Percentiles rank a stretch among this genome's conserved stretches.
These are phyloP conservation scores for Sclerospora graminicola DNA, from an alignment of 352 stramenopile genomes.

Conservation along the genomic window DNA sequence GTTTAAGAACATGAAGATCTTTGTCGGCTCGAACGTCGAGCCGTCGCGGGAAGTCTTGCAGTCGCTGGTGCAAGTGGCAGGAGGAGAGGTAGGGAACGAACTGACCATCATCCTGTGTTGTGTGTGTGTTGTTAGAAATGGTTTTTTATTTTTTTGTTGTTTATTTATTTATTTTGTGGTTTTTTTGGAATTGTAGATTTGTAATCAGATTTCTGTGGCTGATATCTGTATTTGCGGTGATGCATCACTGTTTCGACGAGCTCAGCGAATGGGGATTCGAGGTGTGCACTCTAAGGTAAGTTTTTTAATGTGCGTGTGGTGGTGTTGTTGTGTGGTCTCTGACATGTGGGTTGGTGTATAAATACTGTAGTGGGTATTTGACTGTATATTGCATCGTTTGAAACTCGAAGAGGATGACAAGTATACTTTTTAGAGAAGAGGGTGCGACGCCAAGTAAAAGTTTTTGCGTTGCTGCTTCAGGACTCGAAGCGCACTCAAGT, in stretches of 20 bases:
- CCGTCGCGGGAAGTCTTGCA: constrained; percentile 62
- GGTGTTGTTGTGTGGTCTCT: too few relatives aligned
- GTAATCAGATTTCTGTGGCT: constrained; percentile 60
- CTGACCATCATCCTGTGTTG: background rate
- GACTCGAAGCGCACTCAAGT: constrained; percentile 24
- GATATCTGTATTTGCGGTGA: constrained; percentile 62
- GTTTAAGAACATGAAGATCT: constrained; percentile 56
- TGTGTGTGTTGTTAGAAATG: too few relatives aligned
- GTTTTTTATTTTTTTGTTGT: too few relatives aligned
- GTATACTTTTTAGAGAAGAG: constrained; percentile 12
- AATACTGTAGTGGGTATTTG: constrained; percentile 50
- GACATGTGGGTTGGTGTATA: too few relatives aligned
- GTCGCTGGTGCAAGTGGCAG: constrained; percentile 61
- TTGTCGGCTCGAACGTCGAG: constrained; percentile 61
- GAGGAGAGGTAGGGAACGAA: constrained; percentile 41
- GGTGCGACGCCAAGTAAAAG: constrained; percentile 10
- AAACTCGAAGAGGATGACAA: constrained; percentile 38
- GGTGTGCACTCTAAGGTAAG: constrained; percentile 58
- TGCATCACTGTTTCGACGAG: constrained; percentile 45
- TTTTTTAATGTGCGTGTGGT: too few relatives aligned
- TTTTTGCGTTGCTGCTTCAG: constrained; percentile 5
- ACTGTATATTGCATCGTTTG: constrained; percentile 72
- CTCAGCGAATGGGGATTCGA: constrained; percentile 38
- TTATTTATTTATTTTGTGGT: too few relatives aligned
- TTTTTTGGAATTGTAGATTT: constrained; percentile 29